phyloP scores from a whole-genome alignment of 2,329 filamentous ascomycete species.

The Alternaria alternata region DNA sequence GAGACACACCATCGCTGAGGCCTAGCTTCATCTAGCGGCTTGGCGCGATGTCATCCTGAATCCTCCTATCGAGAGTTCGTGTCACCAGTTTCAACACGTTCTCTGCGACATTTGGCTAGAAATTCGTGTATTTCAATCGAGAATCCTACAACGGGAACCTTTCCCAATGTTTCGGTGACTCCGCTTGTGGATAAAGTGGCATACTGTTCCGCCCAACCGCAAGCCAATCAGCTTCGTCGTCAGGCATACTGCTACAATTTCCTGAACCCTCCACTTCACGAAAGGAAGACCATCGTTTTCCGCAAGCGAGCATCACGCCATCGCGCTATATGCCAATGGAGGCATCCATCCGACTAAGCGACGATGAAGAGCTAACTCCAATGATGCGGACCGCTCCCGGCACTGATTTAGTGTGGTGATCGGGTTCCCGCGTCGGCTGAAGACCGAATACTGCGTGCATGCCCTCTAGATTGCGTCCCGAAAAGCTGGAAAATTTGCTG shows the following conservation, averaged over 20 bases:
- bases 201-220: neutral
- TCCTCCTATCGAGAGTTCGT: neutral
- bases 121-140: neutral
- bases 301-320: neutral
- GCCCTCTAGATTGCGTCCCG: neutral
- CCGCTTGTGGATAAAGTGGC: neutral
- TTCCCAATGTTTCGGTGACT: neutral
- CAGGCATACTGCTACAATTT: neutral
- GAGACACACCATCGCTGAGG: neutral
- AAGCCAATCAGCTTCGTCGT: neutral
- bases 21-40: neutral
- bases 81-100: neutral
- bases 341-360: neutral
- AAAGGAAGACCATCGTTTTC: neutral
- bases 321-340: neutral
- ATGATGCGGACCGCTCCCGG: conserved; percentile 9
- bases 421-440: neutral
- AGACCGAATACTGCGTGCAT: neutral
- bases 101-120: neutral
- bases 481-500: neutral
- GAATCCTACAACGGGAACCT: neutral
- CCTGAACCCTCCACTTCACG: neutral
- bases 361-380: neutral
- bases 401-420: conserved; percentile 1
- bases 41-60: neutral